A percentile compares a stretch with the other conserved stretches of the same genome.
phyloP scores from a whole-genome alignment of 306 rosid species.

The Cicer judaicum region DNA sequence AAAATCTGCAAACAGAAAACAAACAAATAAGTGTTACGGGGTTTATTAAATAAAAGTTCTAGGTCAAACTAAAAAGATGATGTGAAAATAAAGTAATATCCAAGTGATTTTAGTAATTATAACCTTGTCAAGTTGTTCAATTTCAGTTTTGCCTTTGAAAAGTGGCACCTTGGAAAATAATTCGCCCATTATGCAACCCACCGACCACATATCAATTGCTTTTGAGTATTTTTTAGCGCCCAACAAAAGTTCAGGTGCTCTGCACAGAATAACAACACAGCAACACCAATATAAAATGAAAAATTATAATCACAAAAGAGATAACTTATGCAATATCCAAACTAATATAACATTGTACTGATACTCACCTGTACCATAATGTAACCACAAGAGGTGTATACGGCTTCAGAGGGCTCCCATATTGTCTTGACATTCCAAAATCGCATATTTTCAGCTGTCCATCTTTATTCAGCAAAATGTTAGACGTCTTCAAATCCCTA shows the following conservation, averaged over 20 bases:
- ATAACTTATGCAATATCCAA: slow-evolving; percentile 11
- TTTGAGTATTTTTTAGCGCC: slow-evolving; percentile 85
- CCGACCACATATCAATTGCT: slow-evolving; percentile 97
- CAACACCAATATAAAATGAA: background rate
- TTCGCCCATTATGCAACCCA: slow-evolving; percentile 97
- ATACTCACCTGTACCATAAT: slow-evolving; percentile 87
- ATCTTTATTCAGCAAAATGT: slow-evolving; percentile 73
- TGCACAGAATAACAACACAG: slow-evolving; percentile 42
- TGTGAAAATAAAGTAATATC: background rate
- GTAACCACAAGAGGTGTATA: slow-evolving; percentile 91
- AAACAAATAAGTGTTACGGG: slow-evolving; percentile 30
- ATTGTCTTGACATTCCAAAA: slow-evolving; percentile 92
- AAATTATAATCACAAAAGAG: background rate
- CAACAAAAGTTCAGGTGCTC: slow-evolving; percentile 90
- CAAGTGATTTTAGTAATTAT: background rate
- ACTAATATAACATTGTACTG: background rate
- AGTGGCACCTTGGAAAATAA: slow-evolving; percentile 77
- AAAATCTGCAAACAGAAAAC: slow-evolving; percentile 65
- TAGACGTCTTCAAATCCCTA: slow-evolving; percentile 92
- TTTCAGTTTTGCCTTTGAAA: slow-evolving; percentile 79
- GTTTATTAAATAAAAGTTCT: background rate
- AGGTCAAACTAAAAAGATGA: background rate
- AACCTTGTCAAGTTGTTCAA: slow-evolving; percentile 88
- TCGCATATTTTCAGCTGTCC: slow-evolving; percentile 91
- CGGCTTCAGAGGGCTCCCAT: slow-evolving; percentile 84